Base-by-base conservation (phyloP, 1,284 basidiomycete species). In the Apiotrichum domesticum region DNA sequence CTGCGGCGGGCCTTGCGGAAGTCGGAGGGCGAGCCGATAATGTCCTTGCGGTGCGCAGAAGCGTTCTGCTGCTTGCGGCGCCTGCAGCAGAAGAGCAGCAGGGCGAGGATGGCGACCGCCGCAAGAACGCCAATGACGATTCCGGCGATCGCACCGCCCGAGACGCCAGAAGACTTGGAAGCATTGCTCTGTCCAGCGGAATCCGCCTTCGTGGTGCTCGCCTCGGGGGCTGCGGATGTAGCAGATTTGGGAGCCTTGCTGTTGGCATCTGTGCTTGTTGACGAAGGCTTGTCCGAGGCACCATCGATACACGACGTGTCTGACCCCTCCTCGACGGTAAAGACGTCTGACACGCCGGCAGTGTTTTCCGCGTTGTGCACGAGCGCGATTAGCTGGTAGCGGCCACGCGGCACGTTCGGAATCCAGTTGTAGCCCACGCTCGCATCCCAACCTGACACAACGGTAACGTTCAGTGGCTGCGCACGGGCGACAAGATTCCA, bases 101-200 rank as follows among this genome's bases (percentile, higher is more conserved):
- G 34, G 1, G 54, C 66, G 11, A 68, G 50, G n/a, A 63, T 46
- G 3, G 50, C 62, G 11, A 71, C 37, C 10, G 58, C 69, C 3
- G 56, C 65, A 13, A 75, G 9, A 3, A 66, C 67, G 14, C 70
- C 73, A 37, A 73, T 57, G 32, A 71, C 71, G 15, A 70, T 68
- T 6, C 73, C 73, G 1, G 65, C 73, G 35, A 75, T 72, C 6
- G 68, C 71, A 9, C 72, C 72, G 7, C 66, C 64, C 10, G 61
- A 51, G 11, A 70, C 32, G 6, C 64, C 63, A 29, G 51, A 39
- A 41, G 57, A 58, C 6, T 41, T 47, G 3, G 45, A 29, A 35
- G 44, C 46, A 13, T 8, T 32, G n/a, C 33, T 13, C 46, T 35
- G 34, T 4, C 14, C 34, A 5, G 35, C 46, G 6, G 10, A 34